A percentile compares a stretch with the other conserved stretches of the same genome.
Evolutionary conservation across 208 protist species (phyloP).

Genomic region (Leptomonas pyrrhocoris): DNA sequence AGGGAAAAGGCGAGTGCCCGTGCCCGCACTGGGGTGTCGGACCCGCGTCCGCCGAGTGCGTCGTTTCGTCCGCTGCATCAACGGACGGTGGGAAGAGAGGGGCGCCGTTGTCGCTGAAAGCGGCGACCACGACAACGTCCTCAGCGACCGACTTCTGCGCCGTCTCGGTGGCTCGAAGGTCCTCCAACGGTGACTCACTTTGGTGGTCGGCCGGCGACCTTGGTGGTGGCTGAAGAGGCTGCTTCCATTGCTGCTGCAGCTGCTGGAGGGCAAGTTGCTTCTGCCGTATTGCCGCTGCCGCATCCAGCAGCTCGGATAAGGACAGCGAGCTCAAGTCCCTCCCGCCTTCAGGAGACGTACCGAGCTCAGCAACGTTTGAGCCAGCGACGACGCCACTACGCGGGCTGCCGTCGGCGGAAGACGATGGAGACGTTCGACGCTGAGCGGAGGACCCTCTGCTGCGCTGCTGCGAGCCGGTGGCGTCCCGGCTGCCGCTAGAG

Average conservation of each 20-base stretch:
- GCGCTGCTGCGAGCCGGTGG: constrained; percentile 1
- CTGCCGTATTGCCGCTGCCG: constrained; percentile 62
- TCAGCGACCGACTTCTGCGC: not conserved
- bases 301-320: constrained; percentile 74
- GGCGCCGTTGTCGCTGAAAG: not conserved
- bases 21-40: not conserved
- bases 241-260: constrained; percentile 34
- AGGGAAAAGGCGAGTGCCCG: constrained; percentile 22
- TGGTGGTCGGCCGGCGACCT: not conserved
- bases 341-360: constrained; percentile 12
- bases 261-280: constrained; percentile 64
- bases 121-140: not conserved
- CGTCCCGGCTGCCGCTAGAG: constrained; percentile 17
- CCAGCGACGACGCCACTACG: not conserved
- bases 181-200: not conserved
- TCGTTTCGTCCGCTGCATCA: not conserved
- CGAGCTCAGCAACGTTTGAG: not conserved
- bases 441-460: constrained; percentile 7
- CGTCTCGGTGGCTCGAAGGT: not conserved
- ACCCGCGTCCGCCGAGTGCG: not conserved
- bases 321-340: constrained; percentile 56
- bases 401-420: not conserved
- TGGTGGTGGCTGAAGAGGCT: constrained; percentile 16
- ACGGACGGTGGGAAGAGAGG: not conserved
- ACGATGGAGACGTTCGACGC: not conserved